These are phyloP conservation scores for Physocladia obscura DNA, from an alignment of 192 early-diverging fungal species.

Conservation along the genomic window DNA sequence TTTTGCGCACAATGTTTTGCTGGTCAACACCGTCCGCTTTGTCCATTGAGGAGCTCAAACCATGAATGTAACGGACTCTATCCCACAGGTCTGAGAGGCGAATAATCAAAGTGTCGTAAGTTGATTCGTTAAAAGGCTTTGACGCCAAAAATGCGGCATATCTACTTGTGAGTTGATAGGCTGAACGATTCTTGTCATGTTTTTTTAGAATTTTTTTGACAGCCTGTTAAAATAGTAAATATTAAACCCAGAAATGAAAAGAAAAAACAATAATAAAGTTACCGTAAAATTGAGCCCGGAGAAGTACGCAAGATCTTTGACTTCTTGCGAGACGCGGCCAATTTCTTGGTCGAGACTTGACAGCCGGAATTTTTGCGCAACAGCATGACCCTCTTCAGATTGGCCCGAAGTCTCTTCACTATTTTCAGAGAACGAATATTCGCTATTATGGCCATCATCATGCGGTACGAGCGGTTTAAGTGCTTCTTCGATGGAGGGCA, in stretches of 20 bases:
- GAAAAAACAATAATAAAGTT: neutral
- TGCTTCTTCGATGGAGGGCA: constrained; percentile 16
- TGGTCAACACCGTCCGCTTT: constrained; percentile 45
- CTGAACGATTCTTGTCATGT: constrained; percentile 86
- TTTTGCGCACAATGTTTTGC: constrained; percentile 76
- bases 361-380: constrained; percentile 21
- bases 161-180: constrained; percentile 68
- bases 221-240: constrained; percentile 26
- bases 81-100: constrained; percentile 54
- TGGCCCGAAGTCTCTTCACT: neutral
- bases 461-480: neutral
- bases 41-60: constrained; percentile 12
- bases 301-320: constrained; percentile 30
- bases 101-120: constrained; percentile 77
- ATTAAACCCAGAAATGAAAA: neutral
- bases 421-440: constrained; percentile 14
- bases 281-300: constrained; percentile 19
- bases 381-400: neutral
- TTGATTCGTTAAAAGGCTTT: constrained; percentile 75
- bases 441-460: neutral
- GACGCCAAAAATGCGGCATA: constrained; percentile 75
- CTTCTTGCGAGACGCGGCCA: constrained; percentile 23
- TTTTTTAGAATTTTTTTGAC: constrained; percentile 78
- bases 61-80: constrained; percentile 20
- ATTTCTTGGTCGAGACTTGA: constrained; percentile 16